Base-by-base conservation (phyloP, 23 red algal species). In the Rhodosorus marinus region DNA sequence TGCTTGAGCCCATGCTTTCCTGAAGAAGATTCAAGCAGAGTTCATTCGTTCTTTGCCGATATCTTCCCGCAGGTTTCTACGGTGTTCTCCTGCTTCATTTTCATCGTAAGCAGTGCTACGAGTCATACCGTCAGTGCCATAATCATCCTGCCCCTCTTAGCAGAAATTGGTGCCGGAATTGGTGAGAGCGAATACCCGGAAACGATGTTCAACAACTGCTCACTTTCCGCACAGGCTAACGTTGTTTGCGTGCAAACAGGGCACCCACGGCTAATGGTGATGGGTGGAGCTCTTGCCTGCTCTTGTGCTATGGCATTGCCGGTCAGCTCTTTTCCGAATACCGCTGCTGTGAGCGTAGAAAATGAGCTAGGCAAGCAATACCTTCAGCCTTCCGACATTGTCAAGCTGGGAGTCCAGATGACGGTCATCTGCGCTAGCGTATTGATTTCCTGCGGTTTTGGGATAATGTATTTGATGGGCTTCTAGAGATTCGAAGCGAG, bases 41-140 rank as follows among this genome's bases (percentile, higher is more conserved):
- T n/a, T n/a, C n/a, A 32, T 4, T 28, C 45, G 0, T 31, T 98
- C 4, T 54, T 52, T 1, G 49, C 32, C 34, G 41, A 35, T 21
- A 24, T 47, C 25, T 35, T 98, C 45, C 80, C 54, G 55, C 24
- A 61, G 21, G 63, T 70, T 14, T 98, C 70, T 31, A 5, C 35
- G 1, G 61, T 82, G 30, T 98, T 98, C 47, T 59, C 47, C 35
- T 26, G 60, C 0, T 80, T 98, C 49, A 81, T 81, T 35, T 70
- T 70, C n/a, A 32, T 63, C 3, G 54, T 84, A 5, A 55, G 74
- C n/a, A 73, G 64, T 62, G 40, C 67, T 32, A 77, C 86, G 19
- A 80, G 71, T 49, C 90, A 98, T 28, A 98, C 90, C 49, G 90
- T 98, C 4, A 76, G 74, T 24, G 71, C 76, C 14, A 81, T 98